Evolutionary conservation across 83 land plant genomes (phyloP).

Genomic region (Diphasiastrum complanatum): DNA sequence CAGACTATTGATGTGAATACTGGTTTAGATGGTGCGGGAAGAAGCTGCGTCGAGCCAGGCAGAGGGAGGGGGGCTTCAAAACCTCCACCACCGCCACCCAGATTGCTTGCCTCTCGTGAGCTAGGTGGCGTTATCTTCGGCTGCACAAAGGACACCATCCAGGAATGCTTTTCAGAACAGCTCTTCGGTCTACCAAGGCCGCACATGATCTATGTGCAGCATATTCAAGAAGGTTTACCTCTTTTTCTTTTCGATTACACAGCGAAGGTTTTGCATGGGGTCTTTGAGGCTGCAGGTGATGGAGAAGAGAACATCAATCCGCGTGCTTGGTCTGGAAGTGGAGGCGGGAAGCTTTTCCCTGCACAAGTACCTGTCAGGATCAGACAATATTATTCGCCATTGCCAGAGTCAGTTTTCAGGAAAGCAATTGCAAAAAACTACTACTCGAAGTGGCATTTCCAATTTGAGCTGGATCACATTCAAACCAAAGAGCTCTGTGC

Average conservation of each 20-base stretch:
- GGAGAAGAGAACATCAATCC: constrained; percentile 24
- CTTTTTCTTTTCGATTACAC: constrained; percentile 28
- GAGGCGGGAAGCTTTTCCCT: constrained; percentile 16
- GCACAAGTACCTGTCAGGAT: constrained; percentile 23
- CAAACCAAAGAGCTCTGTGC: constrained; percentile 10
- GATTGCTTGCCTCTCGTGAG: constrained; percentile 14
- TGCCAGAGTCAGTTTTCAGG: constrained; percentile 18
- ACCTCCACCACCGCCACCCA: constrained; percentile 18
- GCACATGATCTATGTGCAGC: constrained; percentile 25
- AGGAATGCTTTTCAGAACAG: constrained; percentile 20
- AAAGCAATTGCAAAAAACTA: constrained; percentile 19
- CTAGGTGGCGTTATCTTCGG: constrained; percentile 31
- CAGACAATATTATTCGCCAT: constrained; percentile 15
- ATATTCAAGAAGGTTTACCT: constrained; percentile 21
- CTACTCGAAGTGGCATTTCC: constrained; percentile 2
- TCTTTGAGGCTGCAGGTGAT: constrained; percentile 26
- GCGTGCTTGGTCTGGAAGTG: constrained; percentile 21
- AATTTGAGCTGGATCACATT: constrained; percentile 11
- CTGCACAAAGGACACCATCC: constrained; percentile 26
- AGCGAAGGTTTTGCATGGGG: constrained; percentile 24
- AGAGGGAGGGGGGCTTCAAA: no score
- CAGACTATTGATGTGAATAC: constrained; percentile 13
- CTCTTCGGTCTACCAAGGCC: constrained; percentile 26
- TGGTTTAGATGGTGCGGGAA: constrained; percentile 6
- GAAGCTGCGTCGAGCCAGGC: background rate